Evolutionary conservation across 2,329 filamentous ascomycete species (phyloP), one percentile per base, ranked within the genome.

Genomic region (Lachnellula suecica): DNA sequence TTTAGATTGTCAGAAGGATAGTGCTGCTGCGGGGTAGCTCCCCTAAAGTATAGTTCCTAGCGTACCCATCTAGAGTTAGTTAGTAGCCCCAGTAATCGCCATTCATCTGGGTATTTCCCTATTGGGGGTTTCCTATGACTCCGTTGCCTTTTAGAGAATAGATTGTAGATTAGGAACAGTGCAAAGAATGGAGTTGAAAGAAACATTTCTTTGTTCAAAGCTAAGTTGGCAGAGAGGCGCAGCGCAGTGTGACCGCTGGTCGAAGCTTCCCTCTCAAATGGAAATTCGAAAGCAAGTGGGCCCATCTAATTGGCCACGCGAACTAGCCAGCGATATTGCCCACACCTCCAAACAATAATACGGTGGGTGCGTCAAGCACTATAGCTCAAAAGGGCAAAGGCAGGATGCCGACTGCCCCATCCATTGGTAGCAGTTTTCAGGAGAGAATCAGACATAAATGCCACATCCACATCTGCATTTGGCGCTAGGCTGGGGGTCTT

Each of bases 1-100:
- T 44, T 43, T 44, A 49, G 50, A 19, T 25, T 48, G 45, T 40
- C 27, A 45, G 19, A 44, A 44, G 31, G 40, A 22, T 15, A 44
- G 19, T 38, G 22, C 19, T 25, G 40, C 31, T 47, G 31, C 20
- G 22, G 44, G 20, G 29, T 23, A 19, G 20, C 31, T 47, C 11
- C 24, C 10, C 27, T 17, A 10, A 37, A 19, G 10, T 19, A 29
- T 15, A 19, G 29, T 22, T 17, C 40, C 17, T 23, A 42, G 40
- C 20, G 22, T 25, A 42, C 23, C 40, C 4, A 15, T 24, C 40
- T n/a, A 8, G 19, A 24, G 13, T 23, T 25, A 24, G 13, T 23
- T 25, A 17, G 20, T 5, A 20, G 11, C 17, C 13, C 6, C 20
- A 42, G 40, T 15, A 42, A 22, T 42, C 19, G 10, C n/a, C n/a